Percentiles rank a stretch among this genome's conserved stretches.
These are phyloP conservation scores for Wickerhamiella alocasiicola DNA, from an alignment of 805 yeast genomes.

Conservation along the genomic window DNA sequence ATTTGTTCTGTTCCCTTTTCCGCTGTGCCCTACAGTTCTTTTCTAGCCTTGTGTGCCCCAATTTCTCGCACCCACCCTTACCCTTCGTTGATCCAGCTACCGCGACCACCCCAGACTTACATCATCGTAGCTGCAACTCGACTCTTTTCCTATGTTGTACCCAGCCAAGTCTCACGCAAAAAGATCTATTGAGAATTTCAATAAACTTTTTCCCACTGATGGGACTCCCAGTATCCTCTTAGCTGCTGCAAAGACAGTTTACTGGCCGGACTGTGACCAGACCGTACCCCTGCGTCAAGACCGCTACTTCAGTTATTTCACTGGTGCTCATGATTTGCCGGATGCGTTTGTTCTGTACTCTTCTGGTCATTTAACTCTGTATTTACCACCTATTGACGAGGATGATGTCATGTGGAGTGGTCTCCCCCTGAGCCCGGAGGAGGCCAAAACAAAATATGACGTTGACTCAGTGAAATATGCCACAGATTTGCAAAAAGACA, in stretches of 20 bases:
- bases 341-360: constrained; percentile 60
- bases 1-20: too few relatives aligned
- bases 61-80: too few relatives aligned
- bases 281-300: constrained; percentile 72
- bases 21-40: too few relatives aligned
- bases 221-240: constrained; percentile 30
- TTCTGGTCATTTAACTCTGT: constrained; percentile 50
- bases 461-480: constrained; percentile 70
- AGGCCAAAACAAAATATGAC: constrained; percentile 55
- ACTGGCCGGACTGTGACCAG: constrained; percentile 69
- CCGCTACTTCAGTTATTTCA: constrained; percentile 75
- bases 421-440: constrained; percentile 53
- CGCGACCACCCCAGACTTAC: too few relatives aligned
- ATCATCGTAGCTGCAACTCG: too few relatives aligned
- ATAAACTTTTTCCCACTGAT: constrained; percentile 26
- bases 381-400: constrained; percentile 68
- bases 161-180: constrained; percentile 73
- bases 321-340: constrained; percentile 65
- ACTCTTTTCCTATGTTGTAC: too few relatives aligned
- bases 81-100: too few relatives aligned
- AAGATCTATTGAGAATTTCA: constrained; percentile 21
- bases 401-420: constrained; percentile 98
- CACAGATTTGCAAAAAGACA: constrained; percentile 33
- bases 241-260: constrained; percentile 29
- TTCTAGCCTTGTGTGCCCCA: too few relatives aligned